These are phyloP conservation scores for Physaria fendleri DNA, from an alignment of 345 rosid species.

Conservation along the genomic window DNA sequence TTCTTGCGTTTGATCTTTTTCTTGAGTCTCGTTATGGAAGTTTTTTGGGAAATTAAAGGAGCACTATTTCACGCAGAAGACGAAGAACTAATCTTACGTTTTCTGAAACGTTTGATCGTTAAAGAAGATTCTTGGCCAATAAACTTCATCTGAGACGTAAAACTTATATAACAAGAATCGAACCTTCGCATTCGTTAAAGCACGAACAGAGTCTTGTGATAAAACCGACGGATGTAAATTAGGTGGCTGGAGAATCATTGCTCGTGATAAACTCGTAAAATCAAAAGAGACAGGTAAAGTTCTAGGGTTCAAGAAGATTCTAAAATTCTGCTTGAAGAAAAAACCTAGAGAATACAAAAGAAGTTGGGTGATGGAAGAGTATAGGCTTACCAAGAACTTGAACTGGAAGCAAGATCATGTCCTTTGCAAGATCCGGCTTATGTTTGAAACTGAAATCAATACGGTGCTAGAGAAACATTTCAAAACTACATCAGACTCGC, in stretches of 20 bases:
- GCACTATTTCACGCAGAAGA: background rate
- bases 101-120: background rate
- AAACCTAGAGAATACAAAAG: background rate
- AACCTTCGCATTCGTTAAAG: background rate
- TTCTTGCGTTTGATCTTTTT: too few species aligned
- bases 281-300: background rate
- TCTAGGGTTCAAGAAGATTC: conserved; percentile 21
- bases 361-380: conserved; percentile 12
- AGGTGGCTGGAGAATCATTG: conserved; percentile 1
- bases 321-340: background rate
- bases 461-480: conserved; percentile 10
- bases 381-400: background rate
- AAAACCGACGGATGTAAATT: conserved; percentile 1
- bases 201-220: background rate
- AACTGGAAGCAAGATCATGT: background rate
- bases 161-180: conserved; percentile 13
- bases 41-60: too few species aligned
- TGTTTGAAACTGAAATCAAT: background rate
- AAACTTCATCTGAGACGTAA: background rate
- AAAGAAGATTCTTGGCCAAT: background rate
- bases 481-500: too few species aligned
- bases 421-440: conserved; percentile 6
- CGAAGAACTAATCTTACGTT: background rate
- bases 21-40: too few species aligned
- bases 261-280: background rate